These are phyloP conservation scores for Tylopilus sp. DNA, from an alignment of 768 basidiomycete species.

Conservation along the genomic window DNA sequence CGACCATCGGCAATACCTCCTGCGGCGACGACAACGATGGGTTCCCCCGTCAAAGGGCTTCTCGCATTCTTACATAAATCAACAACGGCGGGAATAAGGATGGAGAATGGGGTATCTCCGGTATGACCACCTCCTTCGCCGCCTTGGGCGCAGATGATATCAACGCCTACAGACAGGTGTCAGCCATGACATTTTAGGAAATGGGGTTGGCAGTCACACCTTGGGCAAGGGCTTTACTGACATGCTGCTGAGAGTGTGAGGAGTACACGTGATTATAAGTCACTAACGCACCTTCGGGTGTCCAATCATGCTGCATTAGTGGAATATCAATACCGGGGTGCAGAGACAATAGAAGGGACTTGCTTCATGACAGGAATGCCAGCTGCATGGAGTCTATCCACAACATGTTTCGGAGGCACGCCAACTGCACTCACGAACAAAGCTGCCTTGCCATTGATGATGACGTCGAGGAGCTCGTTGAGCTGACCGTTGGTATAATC, in stretches of 20 bases:
- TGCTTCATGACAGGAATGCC: constrained; percentile 86
- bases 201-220: constrained; percentile 34
- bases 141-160: constrained; percentile 86
- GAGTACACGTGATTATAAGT: not conserved
- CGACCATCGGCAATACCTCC: constrained; percentile 84
- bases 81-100: constrained; percentile 79
- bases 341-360: constrained; percentile 21
- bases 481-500: constrained; percentile 82
- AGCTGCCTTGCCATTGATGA: constrained; percentile 67
- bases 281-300: constrained; percentile 63
- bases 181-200: not conserved
- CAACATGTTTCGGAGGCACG: constrained; percentile 78
- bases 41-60: constrained; percentile 76
- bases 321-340: not conserved
- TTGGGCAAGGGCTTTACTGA: constrained; percentile 69
- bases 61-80: constrained; percentile 68
- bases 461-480: constrained; percentile 71
- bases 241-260: constrained; percentile 46
- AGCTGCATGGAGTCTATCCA: constrained; percentile 77
- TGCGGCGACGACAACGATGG: constrained; percentile 76
- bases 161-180: constrained; percentile 52
- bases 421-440: constrained; percentile 85
- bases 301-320: constrained; percentile 63
- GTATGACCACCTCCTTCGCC: constrained; percentile 91
- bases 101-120: constrained; percentile 75